phyloP scores from a whole-genome alignment of 2,329 filamentous ascomycete species.

The Pezicula radicicola region DNA sequence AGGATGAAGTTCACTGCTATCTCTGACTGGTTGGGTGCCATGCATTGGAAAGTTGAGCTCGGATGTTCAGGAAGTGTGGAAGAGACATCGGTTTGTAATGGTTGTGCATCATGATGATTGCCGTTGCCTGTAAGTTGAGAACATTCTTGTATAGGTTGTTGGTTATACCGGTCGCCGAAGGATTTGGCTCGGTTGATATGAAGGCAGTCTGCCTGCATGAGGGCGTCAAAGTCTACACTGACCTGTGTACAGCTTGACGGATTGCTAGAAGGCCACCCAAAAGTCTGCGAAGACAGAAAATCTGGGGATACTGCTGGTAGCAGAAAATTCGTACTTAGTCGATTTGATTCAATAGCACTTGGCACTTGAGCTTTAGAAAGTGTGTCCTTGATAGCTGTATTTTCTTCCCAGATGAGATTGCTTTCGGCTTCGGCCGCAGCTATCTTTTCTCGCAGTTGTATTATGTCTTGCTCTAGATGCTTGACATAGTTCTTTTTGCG shows the following conservation, averaged over 20 bases:
- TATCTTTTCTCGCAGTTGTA: conserved; percentile 23
- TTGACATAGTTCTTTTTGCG: conserved; percentile 26
- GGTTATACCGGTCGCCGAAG: too few relatives aligned
- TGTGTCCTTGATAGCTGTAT: conserved; percentile 14
- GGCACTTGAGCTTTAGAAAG: conserved; percentile 11
- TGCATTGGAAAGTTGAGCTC: background rate
- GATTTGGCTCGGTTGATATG: too few relatives aligned
- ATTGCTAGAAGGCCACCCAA: background rate
- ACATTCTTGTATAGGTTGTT: too few relatives aligned
- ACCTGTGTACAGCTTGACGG: conserved; percentile 9
- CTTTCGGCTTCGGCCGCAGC: conserved; percentile 15
- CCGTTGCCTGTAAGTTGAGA: too few relatives aligned
- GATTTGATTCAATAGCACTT: background rate
- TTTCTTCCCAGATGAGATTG: conserved; percentile 16
- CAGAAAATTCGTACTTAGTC: background rate
- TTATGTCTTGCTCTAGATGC: conserved; percentile 24
- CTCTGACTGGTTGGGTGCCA: background rate
- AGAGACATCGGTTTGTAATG: background rate
- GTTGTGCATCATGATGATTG: background rate
- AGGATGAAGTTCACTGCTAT: conserved; percentile 28
- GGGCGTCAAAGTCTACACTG: conserved; percentile 15
- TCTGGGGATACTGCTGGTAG: background rate
- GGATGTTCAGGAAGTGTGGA: background rate
- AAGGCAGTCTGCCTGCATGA: conserved; percentile 2
- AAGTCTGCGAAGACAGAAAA: background rate